A percentile compares a stretch with the other conserved stretches of the same genome.
Evolutionary conservation across 768 basidiomycete genomes (phyloP).

Genomic region (Amanita exitialis): DNA sequence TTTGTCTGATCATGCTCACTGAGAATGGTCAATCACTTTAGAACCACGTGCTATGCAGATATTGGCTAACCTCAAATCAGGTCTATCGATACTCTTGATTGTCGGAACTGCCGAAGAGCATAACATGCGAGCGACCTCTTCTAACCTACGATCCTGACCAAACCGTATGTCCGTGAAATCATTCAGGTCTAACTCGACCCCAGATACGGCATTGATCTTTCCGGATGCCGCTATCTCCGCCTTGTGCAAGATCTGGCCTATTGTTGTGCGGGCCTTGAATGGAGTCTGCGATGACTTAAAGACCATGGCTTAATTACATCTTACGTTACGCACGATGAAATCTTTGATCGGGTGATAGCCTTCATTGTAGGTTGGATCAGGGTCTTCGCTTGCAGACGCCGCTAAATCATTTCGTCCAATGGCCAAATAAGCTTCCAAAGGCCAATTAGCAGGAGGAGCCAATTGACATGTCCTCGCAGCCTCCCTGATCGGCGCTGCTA

Average conservation of each 20-base stretch:
- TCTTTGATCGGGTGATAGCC: conserved; percentile 52
- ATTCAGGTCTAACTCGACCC: conserved; percentile 62
- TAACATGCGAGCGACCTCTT: conserved; percentile 87
- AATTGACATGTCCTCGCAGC: conserved; percentile 78
- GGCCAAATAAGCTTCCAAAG: conserved; percentile 52
- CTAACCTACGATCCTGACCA: conserved; percentile 79
- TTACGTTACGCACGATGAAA: conserved; percentile 34
- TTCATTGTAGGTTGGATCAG: conserved; percentile 34
- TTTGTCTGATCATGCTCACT: conserved; percentile 86
- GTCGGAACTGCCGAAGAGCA: conserved; percentile 67
- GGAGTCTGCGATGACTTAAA: conserved; percentile 31
- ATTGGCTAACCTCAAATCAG: conserved; percentile 44
- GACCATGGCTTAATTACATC: conserved; percentile 3
- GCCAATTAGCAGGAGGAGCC: conserved; percentile 68
- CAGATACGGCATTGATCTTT: conserved; percentile 50
- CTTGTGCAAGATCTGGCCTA: conserved; percentile 39
- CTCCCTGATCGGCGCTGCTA: conserved; percentile 74
- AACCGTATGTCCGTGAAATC: conserved; percentile 82
- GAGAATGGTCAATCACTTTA: conserved; percentile 7
- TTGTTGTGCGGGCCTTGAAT: conserved; percentile 35
- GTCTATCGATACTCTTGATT: conserved; percentile 55
- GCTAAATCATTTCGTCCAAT: conserved; percentile 72
- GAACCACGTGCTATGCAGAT: background rate
- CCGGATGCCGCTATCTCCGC: conserved; percentile 41
- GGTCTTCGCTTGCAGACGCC: conserved; percentile 40